Evolutionary conservation across 208 protist species (phyloP).

Genomic region (Acanthamoeba lenticulata): DNA sequence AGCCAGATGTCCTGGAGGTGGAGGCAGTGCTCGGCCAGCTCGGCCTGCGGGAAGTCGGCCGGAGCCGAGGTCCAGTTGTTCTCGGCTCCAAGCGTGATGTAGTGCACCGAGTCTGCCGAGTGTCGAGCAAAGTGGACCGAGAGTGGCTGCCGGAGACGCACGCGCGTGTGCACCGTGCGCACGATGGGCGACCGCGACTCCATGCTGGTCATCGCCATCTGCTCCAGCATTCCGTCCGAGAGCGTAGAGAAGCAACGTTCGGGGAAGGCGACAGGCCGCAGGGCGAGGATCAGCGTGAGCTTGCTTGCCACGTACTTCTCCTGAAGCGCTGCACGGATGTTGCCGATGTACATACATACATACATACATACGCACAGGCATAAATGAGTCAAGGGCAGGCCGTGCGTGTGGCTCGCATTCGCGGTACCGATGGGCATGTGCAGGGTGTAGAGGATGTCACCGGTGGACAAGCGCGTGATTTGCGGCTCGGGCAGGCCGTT

Average conservation of each 20-base stretch:
- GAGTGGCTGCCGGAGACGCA: conserved; percentile 23
- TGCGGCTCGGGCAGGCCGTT: conserved; percentile 37
- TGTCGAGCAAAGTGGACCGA: conserved; percentile 4
- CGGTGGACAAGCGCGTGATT: conserved; percentile 19
- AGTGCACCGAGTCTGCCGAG: conserved; percentile 7
- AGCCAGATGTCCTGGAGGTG: conserved; percentile 17
- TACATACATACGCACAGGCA: too few species aligned
- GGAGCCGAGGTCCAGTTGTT: conserved; percentile 40
- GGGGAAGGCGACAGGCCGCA: conserved; percentile 8
- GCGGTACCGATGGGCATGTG: conserved; percentile 23
- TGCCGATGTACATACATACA: background rate
- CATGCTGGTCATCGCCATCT: conserved; percentile 1
- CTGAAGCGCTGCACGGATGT: background rate
- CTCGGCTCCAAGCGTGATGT: background rate
- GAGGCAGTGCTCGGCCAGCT: background rate
- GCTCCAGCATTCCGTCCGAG: conserved; percentile 6
- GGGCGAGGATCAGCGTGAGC: background rate
- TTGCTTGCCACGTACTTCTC: conserved; percentile 38
- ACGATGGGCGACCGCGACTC: conserved; percentile 21
- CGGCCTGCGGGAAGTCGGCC: background rate
- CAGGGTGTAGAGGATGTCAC: conserved; percentile 34
- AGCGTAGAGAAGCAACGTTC: conserved; percentile 23
- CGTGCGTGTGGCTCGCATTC: background rate
- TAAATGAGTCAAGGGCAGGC: background rate
- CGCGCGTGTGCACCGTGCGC: conserved; percentile 11